phyloP scores from a whole-genome alignment of 208 protist species.

The Acanthamoeba triangularis region DNA sequence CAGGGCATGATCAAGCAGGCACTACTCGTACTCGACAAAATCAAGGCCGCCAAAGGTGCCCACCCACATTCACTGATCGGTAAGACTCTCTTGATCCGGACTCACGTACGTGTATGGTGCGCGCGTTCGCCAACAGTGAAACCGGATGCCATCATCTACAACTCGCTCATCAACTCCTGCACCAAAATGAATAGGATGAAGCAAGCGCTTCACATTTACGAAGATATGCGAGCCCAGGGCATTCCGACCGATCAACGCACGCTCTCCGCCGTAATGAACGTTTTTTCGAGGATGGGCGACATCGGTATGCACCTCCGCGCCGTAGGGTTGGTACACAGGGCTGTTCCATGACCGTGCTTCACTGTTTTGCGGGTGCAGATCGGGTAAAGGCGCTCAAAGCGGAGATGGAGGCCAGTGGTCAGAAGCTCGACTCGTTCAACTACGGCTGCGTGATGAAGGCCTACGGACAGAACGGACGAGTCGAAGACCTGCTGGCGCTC shows the following conservation, averaged over 20 bases:
- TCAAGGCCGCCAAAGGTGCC: background rate
- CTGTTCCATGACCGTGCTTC: too few relatives aligned
- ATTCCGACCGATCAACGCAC: background rate
- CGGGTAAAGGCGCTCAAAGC: background rate
- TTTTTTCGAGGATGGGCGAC: background rate
- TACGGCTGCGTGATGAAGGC: conserved; percentile 18
- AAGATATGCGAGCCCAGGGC: background rate
- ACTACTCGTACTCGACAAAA: background rate
- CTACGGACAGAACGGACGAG: background rate
- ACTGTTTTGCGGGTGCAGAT: too few relatives aligned
- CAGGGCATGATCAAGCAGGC: conserved; percentile 40
- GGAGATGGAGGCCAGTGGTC: background rate
- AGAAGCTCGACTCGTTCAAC: background rate
- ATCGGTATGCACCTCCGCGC: background rate
- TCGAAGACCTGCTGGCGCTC: background rate
- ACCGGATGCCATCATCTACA: conserved; percentile 18
- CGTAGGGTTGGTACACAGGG: background rate
- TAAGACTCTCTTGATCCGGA: background rate
- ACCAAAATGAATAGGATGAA: background rate
- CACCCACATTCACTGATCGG: background rate
- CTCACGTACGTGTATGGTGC: background rate
- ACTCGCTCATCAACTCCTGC: background rate
- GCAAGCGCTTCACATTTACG: background rate
- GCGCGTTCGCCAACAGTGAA: too few relatives aligned
- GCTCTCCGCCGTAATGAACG: background rate